Evolutionary conservation across 129 eudicot genomes (phyloP).

Genomic region (Gnaphalium uliginosum): DNA sequence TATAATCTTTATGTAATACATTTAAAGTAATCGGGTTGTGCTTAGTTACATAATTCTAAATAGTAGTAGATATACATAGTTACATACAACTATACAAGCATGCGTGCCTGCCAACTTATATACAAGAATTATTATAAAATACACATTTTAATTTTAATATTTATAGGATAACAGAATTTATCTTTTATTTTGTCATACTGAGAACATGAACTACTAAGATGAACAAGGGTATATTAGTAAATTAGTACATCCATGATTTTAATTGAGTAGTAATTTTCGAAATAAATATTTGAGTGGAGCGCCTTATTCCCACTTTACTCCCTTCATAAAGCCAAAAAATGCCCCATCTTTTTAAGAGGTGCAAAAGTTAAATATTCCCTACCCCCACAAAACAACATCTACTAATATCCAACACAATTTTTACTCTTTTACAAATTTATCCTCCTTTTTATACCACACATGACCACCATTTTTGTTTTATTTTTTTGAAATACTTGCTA

Average conservation of each 20-base stretch:
- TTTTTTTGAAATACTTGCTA: conserved; percentile 5
- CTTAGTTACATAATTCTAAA: too few relatives aligned
- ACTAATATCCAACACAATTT: conserved; percentile 51
- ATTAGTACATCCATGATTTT: conserved; percentile 27
- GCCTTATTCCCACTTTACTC: conserved; percentile 56
- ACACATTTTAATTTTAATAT: too few relatives aligned
- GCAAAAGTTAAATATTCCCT: conserved; percentile 56
- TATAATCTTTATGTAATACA: too few relatives aligned
- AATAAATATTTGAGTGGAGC: conserved; percentile 49
- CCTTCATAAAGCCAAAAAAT: conserved; percentile 44
- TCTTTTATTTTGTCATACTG: background rate
- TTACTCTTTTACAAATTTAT: conserved; percentile 41
- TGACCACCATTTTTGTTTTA: conserved; percentile 36
- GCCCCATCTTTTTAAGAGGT: conserved; percentile 53
- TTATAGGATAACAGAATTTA: too few relatives aligned
- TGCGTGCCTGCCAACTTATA: too few relatives aligned
- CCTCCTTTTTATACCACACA: conserved; percentile 62
- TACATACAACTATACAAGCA: too few relatives aligned
- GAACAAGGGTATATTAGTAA: background rate
- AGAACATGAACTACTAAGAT: background rate
- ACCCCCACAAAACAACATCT: conserved; percentile 67
- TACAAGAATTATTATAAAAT: too few relatives aligned
- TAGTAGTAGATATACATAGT: too few relatives aligned
- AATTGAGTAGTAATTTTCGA: background rate
- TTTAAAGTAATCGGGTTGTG: too few relatives aligned